Conservation (phyloP, 495 filamentous ascomycete species). For the Cercophora sp. region DNA sequence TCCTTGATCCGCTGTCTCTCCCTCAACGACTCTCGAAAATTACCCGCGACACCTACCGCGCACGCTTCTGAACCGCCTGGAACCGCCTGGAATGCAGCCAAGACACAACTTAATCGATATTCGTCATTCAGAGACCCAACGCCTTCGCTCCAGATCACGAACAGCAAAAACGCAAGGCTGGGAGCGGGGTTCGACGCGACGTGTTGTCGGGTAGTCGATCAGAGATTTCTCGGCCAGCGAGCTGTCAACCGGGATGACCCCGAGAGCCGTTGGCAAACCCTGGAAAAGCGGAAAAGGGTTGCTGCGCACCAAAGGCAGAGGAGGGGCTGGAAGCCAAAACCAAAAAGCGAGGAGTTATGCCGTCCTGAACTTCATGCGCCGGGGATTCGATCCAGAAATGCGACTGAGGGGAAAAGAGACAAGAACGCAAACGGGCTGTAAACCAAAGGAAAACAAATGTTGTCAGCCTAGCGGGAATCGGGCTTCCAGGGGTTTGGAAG, state of each 20-base stretch:
- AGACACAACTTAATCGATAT: too few relatives aligned
- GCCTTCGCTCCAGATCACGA: background rate
- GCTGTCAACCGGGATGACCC: background rate
- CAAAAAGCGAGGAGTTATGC: slow-evolving; percentile 1
- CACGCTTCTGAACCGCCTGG: background rate
- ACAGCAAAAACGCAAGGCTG: background rate
- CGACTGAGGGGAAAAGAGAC: background rate
- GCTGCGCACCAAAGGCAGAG: background rate
- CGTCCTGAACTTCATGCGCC: slow-evolving; percentile 1
- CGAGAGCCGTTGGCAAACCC: background rate
- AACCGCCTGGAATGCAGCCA: too few relatives aligned
- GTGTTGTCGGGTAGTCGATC: background rate
- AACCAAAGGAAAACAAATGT: background rate
- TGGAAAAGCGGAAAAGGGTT: background rate
- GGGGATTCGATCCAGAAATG: background rate
- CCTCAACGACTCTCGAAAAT: background rate
- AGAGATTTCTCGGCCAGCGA: background rate
- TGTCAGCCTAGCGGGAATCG: background rate
- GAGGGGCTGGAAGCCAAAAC: background rate
- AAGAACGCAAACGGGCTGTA: too few relatives aligned
- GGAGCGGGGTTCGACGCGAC: background rate
- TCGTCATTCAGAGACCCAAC: background rate
- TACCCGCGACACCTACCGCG: background rate
- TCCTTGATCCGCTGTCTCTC: background rate
- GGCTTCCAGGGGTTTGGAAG: background rate